Evolutionary conservation across 1,284 basidiomycete genomes (phyloP).

Genomic region (Macrocystidia cucumis): DNA sequence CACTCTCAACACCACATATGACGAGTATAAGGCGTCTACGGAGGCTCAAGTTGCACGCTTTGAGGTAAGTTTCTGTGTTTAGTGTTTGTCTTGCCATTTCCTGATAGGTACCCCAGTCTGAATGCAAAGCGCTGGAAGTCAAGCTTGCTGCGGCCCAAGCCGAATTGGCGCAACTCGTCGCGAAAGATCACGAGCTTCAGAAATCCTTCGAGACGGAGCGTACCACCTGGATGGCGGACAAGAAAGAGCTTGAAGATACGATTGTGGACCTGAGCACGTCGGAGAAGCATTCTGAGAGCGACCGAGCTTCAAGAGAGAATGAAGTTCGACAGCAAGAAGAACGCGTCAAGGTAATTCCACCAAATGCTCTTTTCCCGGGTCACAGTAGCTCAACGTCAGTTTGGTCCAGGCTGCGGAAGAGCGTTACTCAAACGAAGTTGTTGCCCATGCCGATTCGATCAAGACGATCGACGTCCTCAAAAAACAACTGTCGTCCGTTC

Average conservation of each 20-base stretch:
- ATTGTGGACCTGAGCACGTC: slow-evolving; percentile 70
- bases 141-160: slow-evolving; percentile 48
- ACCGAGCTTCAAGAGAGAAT: slow-evolving; percentile 54
- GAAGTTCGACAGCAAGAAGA: slow-evolving; percentile 62
- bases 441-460: slow-evolving; percentile 79
- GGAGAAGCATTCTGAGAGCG: slow-evolving; percentile 56
- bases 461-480: slow-evolving; percentile 63
- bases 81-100: neutral
- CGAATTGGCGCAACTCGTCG: slow-evolving; percentile 45
- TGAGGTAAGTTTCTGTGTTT: slow-evolving; percentile 40
- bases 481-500: slow-evolving; percentile 47
- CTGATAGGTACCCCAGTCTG: slow-evolving; percentile 46
- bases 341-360: slow-evolving; percentile 68
- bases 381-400: neutral
- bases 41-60: slow-evolving; percentile 59
- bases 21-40: slow-evolving; percentile 69
- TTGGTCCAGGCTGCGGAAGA: slow-evolving; percentile 63
- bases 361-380: slow-evolving; percentile 7
- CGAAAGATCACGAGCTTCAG: slow-evolving; percentile 52
- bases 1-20: slow-evolving; percentile 64
- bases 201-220: slow-evolving; percentile 61
- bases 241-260: slow-evolving; percentile 70
- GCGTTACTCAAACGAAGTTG: slow-evolving; percentile 73
- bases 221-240: slow-evolving; percentile 66
- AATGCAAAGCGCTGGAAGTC: slow-evolving; percentile 57